phyloP scores from a whole-genome alignment of 2,329 filamentous ascomycete species.

The Fusarium napiforme region DNA sequence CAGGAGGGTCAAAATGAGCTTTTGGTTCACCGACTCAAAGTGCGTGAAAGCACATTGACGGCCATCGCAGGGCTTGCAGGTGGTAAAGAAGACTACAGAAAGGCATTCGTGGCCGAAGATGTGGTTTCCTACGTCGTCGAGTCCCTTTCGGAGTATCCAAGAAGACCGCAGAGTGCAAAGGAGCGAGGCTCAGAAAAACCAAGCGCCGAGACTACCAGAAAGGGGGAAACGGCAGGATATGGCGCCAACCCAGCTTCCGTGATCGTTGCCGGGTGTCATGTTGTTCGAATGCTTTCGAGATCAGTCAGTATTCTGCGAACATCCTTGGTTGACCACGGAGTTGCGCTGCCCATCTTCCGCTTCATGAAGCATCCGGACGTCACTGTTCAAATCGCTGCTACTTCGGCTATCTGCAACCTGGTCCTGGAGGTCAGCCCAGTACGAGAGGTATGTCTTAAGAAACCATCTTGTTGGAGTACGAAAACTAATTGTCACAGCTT shows the following conservation, averaged over 20 bases:
- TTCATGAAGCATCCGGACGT: conserved; percentile 80
- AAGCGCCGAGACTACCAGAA: conserved; percentile 47
- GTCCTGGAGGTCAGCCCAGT: conserved; percentile 91
- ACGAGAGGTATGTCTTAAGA: conserved; percentile 73
- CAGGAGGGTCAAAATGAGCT: conserved; percentile 68
- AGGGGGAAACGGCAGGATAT: conserved; percentile 59
- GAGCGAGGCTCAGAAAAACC: conserved; percentile 55
- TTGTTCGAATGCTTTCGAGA: conserved; percentile 82
- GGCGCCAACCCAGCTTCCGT: conserved; percentile 81
- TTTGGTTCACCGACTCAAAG: conserved; percentile 75
- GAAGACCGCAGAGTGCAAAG: conserved; percentile 58
- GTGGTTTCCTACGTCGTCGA: conserved; percentile 84
- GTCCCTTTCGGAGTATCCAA: conserved; percentile 72
- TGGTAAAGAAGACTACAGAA: conserved; percentile 85
- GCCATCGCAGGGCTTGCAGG: conserved; percentile 85
- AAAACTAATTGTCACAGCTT: conserved; percentile 60
- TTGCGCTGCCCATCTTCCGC: conserved; percentile 79
- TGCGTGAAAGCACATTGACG: conserved; percentile 80
- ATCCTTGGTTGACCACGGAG: conserved; percentile 84
- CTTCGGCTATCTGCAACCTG: conserved; percentile 85
- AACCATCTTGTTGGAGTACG: neutral
- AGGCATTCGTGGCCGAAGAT: conserved; percentile 84
- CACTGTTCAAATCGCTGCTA: conserved; percentile 87
- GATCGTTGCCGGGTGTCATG: conserved; percentile 85
- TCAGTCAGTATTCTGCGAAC: conserved; percentile 88